Evolutionary conservation across 176 grass and related monocot genomes (phyloP).

Genomic region (Avena sativa): DNA sequence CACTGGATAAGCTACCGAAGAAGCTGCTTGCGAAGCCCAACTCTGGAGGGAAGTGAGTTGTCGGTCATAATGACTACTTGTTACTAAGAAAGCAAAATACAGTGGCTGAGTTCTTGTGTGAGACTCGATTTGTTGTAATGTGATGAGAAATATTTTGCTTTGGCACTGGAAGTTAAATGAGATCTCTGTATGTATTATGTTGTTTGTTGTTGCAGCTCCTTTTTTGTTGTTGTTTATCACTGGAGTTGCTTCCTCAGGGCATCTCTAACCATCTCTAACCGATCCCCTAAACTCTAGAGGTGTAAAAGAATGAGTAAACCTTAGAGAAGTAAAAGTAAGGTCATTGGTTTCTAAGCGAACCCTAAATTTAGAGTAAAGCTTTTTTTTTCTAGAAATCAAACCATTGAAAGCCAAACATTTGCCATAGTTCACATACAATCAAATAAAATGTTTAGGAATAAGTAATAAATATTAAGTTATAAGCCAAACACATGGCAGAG

Average conservation of each 20-base stretch:
- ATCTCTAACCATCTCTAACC: no score
- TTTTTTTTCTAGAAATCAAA: no score
- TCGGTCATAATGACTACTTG: slow-evolving; percentile 14
- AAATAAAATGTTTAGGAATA: no score
- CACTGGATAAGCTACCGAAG: slow-evolving; percentile 89
- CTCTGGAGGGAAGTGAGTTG: slow-evolving; percentile 41
- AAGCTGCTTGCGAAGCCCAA: slow-evolving; percentile 71
- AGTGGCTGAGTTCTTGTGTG: background rate
- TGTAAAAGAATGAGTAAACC: no score
- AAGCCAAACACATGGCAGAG: no score
- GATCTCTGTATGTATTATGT: slow-evolving; percentile 38
- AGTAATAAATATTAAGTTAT: no score
- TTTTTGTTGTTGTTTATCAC: background rate
- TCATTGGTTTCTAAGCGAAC: no score
- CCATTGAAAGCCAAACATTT: no score
- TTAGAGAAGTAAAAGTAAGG: no score
- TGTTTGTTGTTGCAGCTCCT: background rate
- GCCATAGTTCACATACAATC: no score
- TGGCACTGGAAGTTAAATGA: slow-evolving; percentile 36
- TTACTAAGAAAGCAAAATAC: slow-evolving; percentile 17
- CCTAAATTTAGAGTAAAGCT: no score
- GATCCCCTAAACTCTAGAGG: no score
- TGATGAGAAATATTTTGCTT: slow-evolving; percentile 2
- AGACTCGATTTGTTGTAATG: slow-evolving; percentile 38
- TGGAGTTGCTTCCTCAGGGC: background rate